Conservation (phyloP, 768 basidiomycete genomes). For the Wakefieldia striispora region DNA sequence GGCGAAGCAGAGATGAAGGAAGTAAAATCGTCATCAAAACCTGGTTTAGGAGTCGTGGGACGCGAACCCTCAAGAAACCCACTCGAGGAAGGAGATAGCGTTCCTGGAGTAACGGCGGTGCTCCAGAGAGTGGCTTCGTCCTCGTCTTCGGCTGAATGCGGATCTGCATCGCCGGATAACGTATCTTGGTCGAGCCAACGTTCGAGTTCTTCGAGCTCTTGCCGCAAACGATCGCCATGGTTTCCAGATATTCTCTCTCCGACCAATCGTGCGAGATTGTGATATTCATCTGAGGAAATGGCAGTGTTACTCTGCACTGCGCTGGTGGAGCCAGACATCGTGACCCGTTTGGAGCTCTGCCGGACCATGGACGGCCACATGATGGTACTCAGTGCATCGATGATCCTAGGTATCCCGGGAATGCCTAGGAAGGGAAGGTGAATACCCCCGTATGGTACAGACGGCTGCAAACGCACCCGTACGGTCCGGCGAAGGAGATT, state of each 20-base stretch:
- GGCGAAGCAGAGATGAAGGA: constrained; percentile 66
- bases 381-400: constrained; percentile 80
- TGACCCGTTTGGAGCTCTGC: constrained; percentile 4
- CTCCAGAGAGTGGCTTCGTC: constrained; percentile 40
- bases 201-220: constrained; percentile 58
- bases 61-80: constrained; percentile 19
- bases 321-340: neutral
- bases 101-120: constrained; percentile 31
- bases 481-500: constrained; percentile 9
- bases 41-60: constrained; percentile 35
- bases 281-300: constrained; percentile 18
- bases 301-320: neutral
- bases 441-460: neutral
- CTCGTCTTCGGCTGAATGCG: constrained; percentile 13
- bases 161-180: constrained; percentile 33
- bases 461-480: constrained; percentile 11
- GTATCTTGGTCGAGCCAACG: constrained; percentile 49
- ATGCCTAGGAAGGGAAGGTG: constrained; percentile 36
- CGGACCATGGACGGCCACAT: constrained; percentile 82
- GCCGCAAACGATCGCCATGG: constrained; percentile 37
- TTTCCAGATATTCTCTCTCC: constrained; percentile 22
- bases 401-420: constrained; percentile 60
- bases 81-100: constrained; percentile 23
- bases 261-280: constrained; percentile 21
- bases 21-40: constrained; percentile 81